These are phyloP conservation scores for Aspergillus amoenus DNA, from an alignment of 2,329 filamentous ascomycete species.

Conservation along the genomic window DNA sequence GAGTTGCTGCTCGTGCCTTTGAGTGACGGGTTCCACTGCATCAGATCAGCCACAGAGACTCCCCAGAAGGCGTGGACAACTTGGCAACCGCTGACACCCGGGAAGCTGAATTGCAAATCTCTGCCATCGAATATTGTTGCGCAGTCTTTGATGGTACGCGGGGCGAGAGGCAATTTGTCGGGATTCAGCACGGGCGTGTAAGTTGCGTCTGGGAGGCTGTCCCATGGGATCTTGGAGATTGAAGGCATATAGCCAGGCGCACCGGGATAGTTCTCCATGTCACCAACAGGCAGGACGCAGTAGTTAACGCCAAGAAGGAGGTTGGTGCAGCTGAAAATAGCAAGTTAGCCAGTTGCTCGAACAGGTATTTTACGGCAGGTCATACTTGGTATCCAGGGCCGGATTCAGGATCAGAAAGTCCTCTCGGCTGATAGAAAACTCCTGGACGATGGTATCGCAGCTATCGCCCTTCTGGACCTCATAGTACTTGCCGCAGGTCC, in stretches of 20 bases:
- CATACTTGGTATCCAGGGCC: constrained; percentile 4
- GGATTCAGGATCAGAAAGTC: constrained; percentile 14
- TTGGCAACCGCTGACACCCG: background rate
- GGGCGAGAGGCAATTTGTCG: background rate
- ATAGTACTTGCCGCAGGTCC: constrained; percentile 11
- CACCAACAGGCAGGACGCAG: constrained; percentile 10
- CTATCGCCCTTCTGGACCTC: background rate
- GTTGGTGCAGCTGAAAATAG: constrained; percentile 6
- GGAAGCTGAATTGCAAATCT: background rate
- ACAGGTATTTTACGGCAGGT: background rate
- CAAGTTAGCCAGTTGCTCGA: background rate
- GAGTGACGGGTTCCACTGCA: constrained; percentile 2
- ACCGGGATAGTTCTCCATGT: constrained; percentile 12
- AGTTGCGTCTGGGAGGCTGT: constrained; percentile 1
- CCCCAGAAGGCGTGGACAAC: background rate
- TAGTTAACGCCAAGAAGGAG: constrained; percentile 4
- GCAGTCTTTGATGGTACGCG: background rate
- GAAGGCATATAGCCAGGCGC: constrained; percentile 3
- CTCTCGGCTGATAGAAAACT: constrained; percentile 1
- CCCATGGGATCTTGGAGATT: constrained; percentile 1
- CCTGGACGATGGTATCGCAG: constrained; percentile 1
- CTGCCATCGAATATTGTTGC: background rate
- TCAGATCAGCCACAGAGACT: background rate
- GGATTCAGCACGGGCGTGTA: constrained; percentile 2
- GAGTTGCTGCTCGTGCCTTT: background rate